These are phyloP conservation scores for Fusarium aywerte DNA, from an alignment of 2,329 filamentous ascomycete species.

Conservation along the genomic window DNA sequence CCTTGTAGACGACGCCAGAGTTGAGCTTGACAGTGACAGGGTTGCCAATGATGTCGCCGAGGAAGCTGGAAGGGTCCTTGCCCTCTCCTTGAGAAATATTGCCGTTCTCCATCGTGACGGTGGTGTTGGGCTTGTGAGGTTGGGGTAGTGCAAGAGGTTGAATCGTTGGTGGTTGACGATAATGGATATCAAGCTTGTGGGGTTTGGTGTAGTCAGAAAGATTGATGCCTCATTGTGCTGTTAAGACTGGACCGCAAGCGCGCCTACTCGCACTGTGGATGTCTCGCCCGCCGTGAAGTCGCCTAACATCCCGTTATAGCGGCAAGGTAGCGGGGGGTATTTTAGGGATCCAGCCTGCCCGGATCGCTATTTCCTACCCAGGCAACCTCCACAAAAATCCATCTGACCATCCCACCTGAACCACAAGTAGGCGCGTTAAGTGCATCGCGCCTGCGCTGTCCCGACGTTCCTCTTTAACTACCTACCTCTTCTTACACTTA, in stretches of 20 bases:
- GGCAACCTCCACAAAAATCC: constrained; percentile 19
- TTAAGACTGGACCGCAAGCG: constrained; percentile 34
- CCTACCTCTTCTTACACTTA: neutral
- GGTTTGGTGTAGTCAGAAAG: constrained; percentile 19
- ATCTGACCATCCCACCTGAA: neutral
- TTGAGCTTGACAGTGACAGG: constrained; percentile 97
- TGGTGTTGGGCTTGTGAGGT: constrained; percentile 1
- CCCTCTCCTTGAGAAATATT: constrained; percentile 72
- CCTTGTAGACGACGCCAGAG: constrained; percentile 98
- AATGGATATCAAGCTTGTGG: constrained; percentile 32
- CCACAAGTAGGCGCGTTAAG: constrained; percentile 35
- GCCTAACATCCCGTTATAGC: constrained; percentile 38
- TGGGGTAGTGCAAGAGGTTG: constrained; percentile 14
- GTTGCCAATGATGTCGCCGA: constrained; percentile 93
- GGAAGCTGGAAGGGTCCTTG: constrained; percentile 92
- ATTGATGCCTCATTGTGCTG: constrained; percentile 40
- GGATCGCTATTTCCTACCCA: constrained; percentile 3
- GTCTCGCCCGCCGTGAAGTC: constrained; percentile 8
- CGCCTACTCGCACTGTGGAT: constrained; percentile 41
- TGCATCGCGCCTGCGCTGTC: constrained; percentile 12
- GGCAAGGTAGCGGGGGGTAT: constrained; percentile 29
- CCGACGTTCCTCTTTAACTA: neutral
- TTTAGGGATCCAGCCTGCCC: constrained; percentile 26
- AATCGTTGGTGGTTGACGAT: constrained; percentile 24
- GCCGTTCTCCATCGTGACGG: constrained; percentile 77